These are phyloP conservation scores for Yamadazyma phyllophila DNA, from an alignment of 805 yeast species.

Conservation along the genomic window DNA sequence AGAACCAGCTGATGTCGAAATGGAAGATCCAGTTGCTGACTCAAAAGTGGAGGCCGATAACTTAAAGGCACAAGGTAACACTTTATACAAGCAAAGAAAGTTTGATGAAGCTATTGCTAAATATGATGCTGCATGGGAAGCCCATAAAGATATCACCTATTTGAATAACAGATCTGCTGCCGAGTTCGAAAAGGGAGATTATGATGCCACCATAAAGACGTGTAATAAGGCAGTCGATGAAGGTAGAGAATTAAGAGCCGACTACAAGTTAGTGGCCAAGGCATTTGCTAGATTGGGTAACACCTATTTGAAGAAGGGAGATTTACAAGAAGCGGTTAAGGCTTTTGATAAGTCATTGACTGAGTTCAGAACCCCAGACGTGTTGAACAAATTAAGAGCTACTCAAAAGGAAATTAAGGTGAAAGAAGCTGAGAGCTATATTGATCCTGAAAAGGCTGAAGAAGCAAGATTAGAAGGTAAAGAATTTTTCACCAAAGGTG, in stretches of 20 bases:
- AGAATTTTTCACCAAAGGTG: conserved; percentile 81
- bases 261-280: conserved; percentile 87
- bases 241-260: conserved; percentile 88
- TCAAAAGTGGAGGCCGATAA: conserved; percentile 57
- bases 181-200: conserved; percentile 92
- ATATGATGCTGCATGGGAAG: conserved; percentile 84
- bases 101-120: conserved; percentile 90
- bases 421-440: conserved; percentile 71
- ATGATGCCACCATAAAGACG: conserved; percentile 77
- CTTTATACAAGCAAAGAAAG: conserved; percentile 77
- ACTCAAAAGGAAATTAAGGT: conserved; percentile 84
- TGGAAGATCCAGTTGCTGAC: conserved; percentile 34
- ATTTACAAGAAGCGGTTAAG: conserved; percentile 70
- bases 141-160: conserved; percentile 81
- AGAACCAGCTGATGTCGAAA: conserved; percentile 32
- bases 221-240: conserved; percentile 81
- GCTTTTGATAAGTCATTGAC: conserved; percentile 87
- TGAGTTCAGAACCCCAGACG: conserved; percentile 96
- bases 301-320: conserved; percentile 70
- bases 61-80: conserved; percentile 82
- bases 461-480: conserved; percentile 93
- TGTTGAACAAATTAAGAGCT: conserved; percentile 78
- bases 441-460: conserved; percentile 91
- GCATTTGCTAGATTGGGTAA: conserved; percentile 91
- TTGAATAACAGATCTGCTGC: conserved; percentile 98